Base-by-base conservation (phyloP, 208 protist species). In the Crithidia expoeki region DNA sequence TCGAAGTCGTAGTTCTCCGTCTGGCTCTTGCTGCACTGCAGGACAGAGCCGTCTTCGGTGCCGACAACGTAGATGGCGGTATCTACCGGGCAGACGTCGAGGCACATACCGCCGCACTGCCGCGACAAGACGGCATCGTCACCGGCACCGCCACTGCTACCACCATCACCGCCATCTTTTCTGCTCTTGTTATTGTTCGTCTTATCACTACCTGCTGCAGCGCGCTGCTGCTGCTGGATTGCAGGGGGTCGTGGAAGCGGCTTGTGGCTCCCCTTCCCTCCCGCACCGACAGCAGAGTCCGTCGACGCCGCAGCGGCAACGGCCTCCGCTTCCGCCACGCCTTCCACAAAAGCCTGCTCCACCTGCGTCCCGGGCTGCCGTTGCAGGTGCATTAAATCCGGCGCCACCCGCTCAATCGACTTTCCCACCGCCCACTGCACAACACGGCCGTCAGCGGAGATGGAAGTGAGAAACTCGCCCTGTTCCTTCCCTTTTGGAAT, bases 1-100 rank as follows among this genome's bases (percentile, higher is more conserved):
- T 89, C 90, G 42, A 98, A 82, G 55, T 99, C 89, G 80, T 97
- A 97, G 71, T 92, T 97, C 74, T 98, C 97, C 38, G 89, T 97
- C 72, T 99, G 98, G 46, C 94, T 98, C 68, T 84, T 90, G 63
- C 89, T 98, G 88, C 98, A 99, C 84, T 98, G 97, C 83, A 96
- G 92, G n/a, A 99, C 85, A 30, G 76, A 90, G 38, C 97, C 98
- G 59, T 98, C 96, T 77, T 98, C 96, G 2, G 97, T 99, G 47
- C 94, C 97, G 25, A 97, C 96, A 19, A 98, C 58, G 83, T 98
- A 98, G 14, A 97, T 82, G 33, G 85, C 96, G 38, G 72, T 80
- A 76, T 98, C 96, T 1, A 68, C 51, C 2, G 91, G 94, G 61
- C 79, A 93, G 60, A 99, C 94, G 77, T 98, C 96, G 34, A 98